Percentiles rank a stretch among this genome's conserved stretches.
Conservation (phyloP, 2,329 filamentous ascomycete species). For the Aspergillus unguis region DNA sequence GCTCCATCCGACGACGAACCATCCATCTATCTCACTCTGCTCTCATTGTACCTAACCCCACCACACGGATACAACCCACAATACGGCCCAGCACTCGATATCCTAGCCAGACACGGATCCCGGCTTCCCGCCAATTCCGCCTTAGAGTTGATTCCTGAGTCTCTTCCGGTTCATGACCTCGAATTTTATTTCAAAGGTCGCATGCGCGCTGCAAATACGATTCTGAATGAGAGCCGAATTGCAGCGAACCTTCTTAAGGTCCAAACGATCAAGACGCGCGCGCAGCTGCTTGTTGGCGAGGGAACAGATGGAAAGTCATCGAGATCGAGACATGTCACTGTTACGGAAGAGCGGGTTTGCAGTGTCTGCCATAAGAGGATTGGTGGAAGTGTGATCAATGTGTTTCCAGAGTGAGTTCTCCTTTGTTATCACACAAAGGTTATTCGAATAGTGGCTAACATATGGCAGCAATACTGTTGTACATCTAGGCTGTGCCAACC, state of each 20-base stretch:
- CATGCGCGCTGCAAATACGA: conserved; percentile 79
- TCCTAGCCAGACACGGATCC: conserved; percentile 90
- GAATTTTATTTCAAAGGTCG: conserved; percentile 89
- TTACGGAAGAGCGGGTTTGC: conserved; percentile 85
- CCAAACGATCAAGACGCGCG: conserved; percentile 73
- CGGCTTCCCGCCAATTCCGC: conserved; percentile 85
- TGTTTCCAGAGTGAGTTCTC: conserved; percentile 71
- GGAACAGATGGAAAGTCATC: conserved; percentile 52
- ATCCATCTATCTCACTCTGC: conserved; percentile 87
- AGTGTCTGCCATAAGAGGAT: conserved; percentile 90
- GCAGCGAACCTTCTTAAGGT: conserved; percentile 73
- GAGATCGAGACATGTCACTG: conserved; percentile 67
- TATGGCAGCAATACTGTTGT: conserved; percentile 57
- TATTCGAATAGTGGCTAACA: conserved; percentile 18
- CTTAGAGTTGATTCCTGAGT: conserved; percentile 76
- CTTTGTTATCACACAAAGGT: neutral
- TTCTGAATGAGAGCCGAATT: conserved; percentile 76
- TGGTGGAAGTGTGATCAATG: conserved; percentile 84
- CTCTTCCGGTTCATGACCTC: conserved; percentile 72
- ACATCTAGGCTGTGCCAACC: conserved; percentile 72
- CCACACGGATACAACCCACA: conserved; percentile 68
- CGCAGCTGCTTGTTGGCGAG: conserved; percentile 69
- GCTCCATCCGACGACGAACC: conserved; percentile 55
- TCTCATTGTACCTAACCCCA: conserved; percentile 84
- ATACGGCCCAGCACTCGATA: conserved; percentile 73